phyloP scores from a whole-genome alignment of 2,329 filamentous ascomycete species.

The Seiridium cupressi region DNA sequence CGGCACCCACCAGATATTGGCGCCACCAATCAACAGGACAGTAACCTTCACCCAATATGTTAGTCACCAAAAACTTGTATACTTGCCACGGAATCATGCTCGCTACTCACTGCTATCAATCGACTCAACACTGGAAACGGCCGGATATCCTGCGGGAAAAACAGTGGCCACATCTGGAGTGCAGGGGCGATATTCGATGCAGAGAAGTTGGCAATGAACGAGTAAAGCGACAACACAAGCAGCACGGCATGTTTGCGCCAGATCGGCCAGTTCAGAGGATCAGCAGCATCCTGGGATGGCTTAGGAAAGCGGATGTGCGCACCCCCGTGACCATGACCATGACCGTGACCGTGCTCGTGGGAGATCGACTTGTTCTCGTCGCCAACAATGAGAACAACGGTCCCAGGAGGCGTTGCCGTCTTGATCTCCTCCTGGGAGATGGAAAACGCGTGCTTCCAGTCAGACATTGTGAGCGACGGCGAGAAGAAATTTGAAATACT shows the following conservation, averaged over 20 bases:
- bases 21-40: constrained; percentile 29
- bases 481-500: not conserved
- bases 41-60: not conserved
- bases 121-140: constrained; percentile 23
- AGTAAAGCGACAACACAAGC: constrained; percentile 25
- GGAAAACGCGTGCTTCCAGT: constrained; percentile 19
- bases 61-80: constrained; percentile 14
- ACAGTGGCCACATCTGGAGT: constrained; percentile 27
- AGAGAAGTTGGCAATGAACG: constrained; percentile 31
- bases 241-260: constrained; percentile 31
- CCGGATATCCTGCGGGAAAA: constrained; percentile 25
- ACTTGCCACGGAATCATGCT: constrained; percentile 15
- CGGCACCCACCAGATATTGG: constrained; percentile 36
- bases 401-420: constrained; percentile 15
- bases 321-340: not conserved
- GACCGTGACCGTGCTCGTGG: too few relatives aligned
- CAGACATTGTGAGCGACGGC: constrained; percentile 2
- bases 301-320: constrained; percentile 14
- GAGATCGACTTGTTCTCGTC: not conserved
- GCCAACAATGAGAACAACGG: not conserved
- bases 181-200: constrained; percentile 30
- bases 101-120: constrained; percentile 26
- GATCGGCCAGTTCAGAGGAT: constrained; percentile 32
- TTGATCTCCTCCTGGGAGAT: constrained; percentile 16
- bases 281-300: constrained; percentile 28